Base-by-base conservation (phyloP, 805 yeast genomes). In the Yarrowia bubula region DNA sequence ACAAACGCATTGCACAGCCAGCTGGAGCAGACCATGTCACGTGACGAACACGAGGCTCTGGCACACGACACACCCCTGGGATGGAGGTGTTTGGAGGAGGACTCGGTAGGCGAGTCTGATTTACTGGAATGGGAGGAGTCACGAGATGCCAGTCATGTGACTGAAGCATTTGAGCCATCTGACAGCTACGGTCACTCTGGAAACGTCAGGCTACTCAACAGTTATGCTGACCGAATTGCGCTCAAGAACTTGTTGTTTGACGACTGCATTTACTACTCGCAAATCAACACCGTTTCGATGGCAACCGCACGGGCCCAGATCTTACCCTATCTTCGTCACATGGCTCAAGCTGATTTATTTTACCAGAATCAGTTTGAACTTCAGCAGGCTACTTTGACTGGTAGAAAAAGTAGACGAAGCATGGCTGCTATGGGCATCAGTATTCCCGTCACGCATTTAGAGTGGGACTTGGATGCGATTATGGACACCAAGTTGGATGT, bases 311-410 rank as follows among this genome's bases (percentile, higher is more conserved):
- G 69, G 8, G 28, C 67, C 1, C 75, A 74, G 22, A 38, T 73
- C 7, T 69, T 70, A 1, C 77, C 78, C 0, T 69, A 65, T 61
- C 57, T 70, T 41, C 70, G 78, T 5, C 42, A 42, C 4, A 73
- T 75, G 68, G 76, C 73, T 1, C 68, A 69, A n/a, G 66, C 66
- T 4, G 78, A 75, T 38, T 1, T 28, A 3, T 55, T 55, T 10
- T 55, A 55, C 33, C 61, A 55, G 38, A 41, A 28, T 13, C 61
- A 55, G 61, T 55, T 55, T 55, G 61, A 55, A n/a, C 13, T 18
- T 22, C 61, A 55, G 22, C 61, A 55, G 28, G n/a, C 38, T 1
- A 31, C 37, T 28, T 15, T 55, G 39, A 6, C 66, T 28, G 62
- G 58, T 5, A 66, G 74, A 4, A 48, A 33, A 6, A 70, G 68